Percentiles rank a stretch among this genome's conserved stretches.
phyloP scores from a whole-genome alignment of 768 basidiomycete species.

The Auricularia cornea region DNA sequence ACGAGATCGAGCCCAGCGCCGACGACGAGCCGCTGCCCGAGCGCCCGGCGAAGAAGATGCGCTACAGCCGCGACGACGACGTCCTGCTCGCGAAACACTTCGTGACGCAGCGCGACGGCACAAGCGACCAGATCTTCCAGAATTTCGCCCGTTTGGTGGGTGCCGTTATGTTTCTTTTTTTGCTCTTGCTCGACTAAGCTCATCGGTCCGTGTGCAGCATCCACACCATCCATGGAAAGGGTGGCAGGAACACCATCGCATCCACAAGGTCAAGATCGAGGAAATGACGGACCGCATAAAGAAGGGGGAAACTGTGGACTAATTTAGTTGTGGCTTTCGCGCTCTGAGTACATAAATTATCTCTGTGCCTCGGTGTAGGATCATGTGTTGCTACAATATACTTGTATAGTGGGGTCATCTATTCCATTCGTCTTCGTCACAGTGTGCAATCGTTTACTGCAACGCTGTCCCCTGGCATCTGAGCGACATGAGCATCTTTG shows the following conservation, averaged over 20 bases:
- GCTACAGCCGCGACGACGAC: slow-evolving; percentile 75
- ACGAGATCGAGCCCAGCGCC: slow-evolving; percentile 63
- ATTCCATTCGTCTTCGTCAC: too few relatives aligned
- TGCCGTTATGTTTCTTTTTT: too few relatives aligned
- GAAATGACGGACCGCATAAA: slow-evolving; percentile 58
- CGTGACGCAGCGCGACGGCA: slow-evolving; percentile 63
- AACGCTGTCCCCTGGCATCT: too few relatives aligned
- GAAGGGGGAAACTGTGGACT: slow-evolving; percentile 50
- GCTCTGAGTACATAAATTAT: too few relatives aligned
- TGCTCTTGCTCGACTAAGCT: background rate
- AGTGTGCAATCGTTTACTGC: too few relatives aligned
- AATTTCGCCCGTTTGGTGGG: slow-evolving; percentile 63
- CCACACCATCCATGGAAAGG: slow-evolving; percentile 91
- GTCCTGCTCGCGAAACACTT: slow-evolving; percentile 72
- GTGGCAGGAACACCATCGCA: slow-evolving; percentile 87
- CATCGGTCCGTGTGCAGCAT: slow-evolving; percentile 37
- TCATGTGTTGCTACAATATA: too few relatives aligned
- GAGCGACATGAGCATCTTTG: too few relatives aligned
- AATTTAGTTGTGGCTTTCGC: too few relatives aligned
- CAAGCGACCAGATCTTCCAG: slow-evolving; percentile 79
- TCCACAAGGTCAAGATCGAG: slow-evolving; percentile 81
- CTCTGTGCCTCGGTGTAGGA: too few relatives aligned
- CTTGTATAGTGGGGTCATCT: too few relatives aligned
- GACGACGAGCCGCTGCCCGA: slow-evolving; percentile 62
- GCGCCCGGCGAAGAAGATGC: slow-evolving; percentile 81